Evolutionary conservation across 2,329 filamentous ascomycete species (phyloP).

Genomic region (Hirsutella minnesotensis): DNA sequence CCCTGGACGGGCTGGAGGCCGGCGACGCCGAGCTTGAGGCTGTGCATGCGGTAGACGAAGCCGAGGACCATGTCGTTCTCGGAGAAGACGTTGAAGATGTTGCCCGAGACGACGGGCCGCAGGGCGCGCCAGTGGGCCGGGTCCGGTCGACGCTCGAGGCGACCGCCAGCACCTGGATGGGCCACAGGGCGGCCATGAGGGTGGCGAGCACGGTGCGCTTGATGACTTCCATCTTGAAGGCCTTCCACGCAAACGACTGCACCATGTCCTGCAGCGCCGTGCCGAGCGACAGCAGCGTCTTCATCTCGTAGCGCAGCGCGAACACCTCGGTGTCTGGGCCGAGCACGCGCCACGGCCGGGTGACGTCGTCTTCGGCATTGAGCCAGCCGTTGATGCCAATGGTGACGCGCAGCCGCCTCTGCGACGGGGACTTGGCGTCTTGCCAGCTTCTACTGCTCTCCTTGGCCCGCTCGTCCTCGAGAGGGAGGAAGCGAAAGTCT

Average conservation of each 20-base stretch:
- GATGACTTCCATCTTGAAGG: slow-evolving; percentile 63
- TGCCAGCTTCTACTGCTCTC: slow-evolving; percentile 2
- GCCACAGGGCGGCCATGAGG: slow-evolving; percentile 58
- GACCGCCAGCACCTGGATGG: slow-evolving; percentile 52
- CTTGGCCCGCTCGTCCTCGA: slow-evolving; percentile 35
- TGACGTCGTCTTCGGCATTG: slow-evolving; percentile 60
- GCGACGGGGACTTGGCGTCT: slow-evolving; percentile 14
- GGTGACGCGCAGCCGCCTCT: slow-evolving; percentile 58
- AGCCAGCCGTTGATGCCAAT: slow-evolving; percentile 87
- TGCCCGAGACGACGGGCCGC: slow-evolving; percentile 66
- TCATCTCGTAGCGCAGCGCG: slow-evolving; percentile 72
- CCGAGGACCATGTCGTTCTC: slow-evolving; percentile 79
- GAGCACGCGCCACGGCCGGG: slow-evolving; percentile 68
- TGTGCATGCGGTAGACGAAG: slow-evolving; percentile 77
- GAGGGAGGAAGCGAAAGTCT: slow-evolving; percentile 68
- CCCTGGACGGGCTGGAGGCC: slow-evolving; percentile 64
- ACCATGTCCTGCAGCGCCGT: slow-evolving; percentile 61
- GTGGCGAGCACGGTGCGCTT: slow-evolving; percentile 59
- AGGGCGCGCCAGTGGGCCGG: slow-evolving; percentile 64
- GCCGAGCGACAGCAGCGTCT: slow-evolving; percentile 64
- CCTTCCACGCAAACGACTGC: slow-evolving; percentile 61
- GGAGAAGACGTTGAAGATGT: slow-evolving; percentile 80
- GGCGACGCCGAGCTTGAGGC: slow-evolving; percentile 70
- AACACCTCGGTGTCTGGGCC: slow-evolving; percentile 66
- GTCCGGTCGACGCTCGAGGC: slow-evolving; percentile 58